Conservation (phyloP, 2,329 filamentous ascomycete species). For the Lasiodiplodia sp. region DNA sequence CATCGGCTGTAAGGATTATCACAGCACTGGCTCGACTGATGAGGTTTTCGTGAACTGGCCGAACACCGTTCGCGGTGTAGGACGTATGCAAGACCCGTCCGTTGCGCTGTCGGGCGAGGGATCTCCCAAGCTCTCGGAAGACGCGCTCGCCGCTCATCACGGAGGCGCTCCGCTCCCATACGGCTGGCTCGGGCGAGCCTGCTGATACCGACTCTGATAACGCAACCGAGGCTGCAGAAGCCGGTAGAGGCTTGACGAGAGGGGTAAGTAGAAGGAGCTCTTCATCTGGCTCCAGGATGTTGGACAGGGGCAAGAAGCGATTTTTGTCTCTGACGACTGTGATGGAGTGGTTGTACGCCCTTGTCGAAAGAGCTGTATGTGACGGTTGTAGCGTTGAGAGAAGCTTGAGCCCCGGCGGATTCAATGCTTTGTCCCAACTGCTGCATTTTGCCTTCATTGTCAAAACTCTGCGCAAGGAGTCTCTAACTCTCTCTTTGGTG, state of each 20-base stretch:
- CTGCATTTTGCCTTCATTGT: conserved; percentile 85
- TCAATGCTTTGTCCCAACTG: conserved; percentile 89
- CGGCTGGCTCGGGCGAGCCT: conserved; percentile 63
- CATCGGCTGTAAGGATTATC: conserved; percentile 90
- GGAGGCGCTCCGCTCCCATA: conserved; percentile 64
- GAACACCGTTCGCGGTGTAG: conserved; percentile 90
- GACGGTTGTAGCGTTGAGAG: conserved; percentile 82
- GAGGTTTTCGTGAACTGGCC: conserved; percentile 91
- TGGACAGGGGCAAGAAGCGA: conserved; percentile 80
- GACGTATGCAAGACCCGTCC: conserved; percentile 92
- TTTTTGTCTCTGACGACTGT: conserved; percentile 92
- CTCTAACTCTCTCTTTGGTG: conserved; percentile 77
- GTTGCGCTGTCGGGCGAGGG: conserved; percentile 83
- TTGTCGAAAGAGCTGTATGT: conserved; percentile 81
- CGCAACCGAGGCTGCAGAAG: conserved; percentile 80
- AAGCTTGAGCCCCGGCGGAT: conserved; percentile 79
- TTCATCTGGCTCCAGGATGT: conserved; percentile 81
- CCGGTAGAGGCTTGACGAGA: conserved; percentile 88
- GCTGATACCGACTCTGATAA: conserved; percentile 68
- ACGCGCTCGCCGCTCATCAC: conserved; percentile 93
- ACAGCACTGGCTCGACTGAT: conserved; percentile 89
- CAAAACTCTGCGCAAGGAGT: conserved; percentile 80
- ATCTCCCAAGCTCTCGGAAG: conserved; percentile 86
- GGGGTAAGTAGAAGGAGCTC: conserved; percentile 90
- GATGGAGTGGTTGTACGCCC: conserved; percentile 90